Evolutionary conservation across 331 rosid species (phyloP).

Genomic region (Telfairia occidentalis): DNA sequence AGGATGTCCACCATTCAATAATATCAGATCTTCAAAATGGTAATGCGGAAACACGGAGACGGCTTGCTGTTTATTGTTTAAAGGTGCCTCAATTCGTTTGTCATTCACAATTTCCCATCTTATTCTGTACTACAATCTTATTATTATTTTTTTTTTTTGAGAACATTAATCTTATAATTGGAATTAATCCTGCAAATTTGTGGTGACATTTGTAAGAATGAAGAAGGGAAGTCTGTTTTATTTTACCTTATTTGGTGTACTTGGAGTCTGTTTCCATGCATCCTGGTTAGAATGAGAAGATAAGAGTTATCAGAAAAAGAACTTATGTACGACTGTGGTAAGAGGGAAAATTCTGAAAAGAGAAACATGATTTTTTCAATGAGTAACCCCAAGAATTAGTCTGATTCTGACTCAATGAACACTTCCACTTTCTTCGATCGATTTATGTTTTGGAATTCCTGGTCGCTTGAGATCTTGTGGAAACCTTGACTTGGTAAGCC

Average conservation of each 20-base stretch:
- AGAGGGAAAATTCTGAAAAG: neutral
- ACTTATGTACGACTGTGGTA: neutral
- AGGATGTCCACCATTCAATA: slow-evolving; percentile 95
- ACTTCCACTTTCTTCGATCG: neutral
- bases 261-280: neutral
- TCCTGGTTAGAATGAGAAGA: neutral
- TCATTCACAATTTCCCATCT: slow-evolving; percentile 14
- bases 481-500: neutral
- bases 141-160: neutral
- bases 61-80: slow-evolving; percentile 92
- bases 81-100: slow-evolving; percentile 45
- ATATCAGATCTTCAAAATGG: slow-evolving; percentile 99
- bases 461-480: neutral
- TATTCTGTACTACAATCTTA: slow-evolving; percentile 10
- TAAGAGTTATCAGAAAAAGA: neutral
- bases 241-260: neutral
- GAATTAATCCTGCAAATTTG: neutral
- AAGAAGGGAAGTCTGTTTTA: neutral
- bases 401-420: neutral
- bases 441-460: neutral
- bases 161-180: neutral
- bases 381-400: neutral
- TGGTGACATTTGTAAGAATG: neutral
- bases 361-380: neutral
- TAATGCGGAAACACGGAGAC: slow-evolving; percentile 90